These are phyloP conservation scores for Letharia lupina DNA, from an alignment of 495 filamentous ascomycete genomes.

Conservation along the genomic window DNA sequence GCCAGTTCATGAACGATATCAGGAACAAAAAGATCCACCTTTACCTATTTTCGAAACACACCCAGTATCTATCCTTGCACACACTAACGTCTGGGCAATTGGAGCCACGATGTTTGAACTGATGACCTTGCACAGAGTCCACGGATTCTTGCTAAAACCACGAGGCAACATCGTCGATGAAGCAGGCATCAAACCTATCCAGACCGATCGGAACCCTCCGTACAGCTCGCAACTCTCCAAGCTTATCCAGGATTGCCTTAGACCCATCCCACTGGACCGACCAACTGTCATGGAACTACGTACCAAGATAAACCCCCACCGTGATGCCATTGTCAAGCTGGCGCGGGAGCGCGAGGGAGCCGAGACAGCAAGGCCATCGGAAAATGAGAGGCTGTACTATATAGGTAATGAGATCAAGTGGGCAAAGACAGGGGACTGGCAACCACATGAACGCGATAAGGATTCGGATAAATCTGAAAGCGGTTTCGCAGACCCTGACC, in stretches of 20 bases:
- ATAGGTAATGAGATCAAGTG: constrained; percentile 11
- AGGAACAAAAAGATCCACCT: not conserved
- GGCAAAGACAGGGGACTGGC: constrained; percentile 2
- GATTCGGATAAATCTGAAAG: not conserved
- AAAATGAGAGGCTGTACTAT: constrained; percentile 9
- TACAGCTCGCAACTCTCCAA: not conserved
- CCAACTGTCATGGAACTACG: not conserved
- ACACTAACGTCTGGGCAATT: constrained; percentile 21
- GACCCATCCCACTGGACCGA: not conserved
- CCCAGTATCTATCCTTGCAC: not conserved
- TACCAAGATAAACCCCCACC: not conserved
- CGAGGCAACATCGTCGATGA: not conserved
- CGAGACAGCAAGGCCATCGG: not conserved
- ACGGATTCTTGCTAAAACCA: not conserved
- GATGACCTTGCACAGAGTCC: constrained; percentile 14
- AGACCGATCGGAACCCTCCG: constrained; percentile 2
- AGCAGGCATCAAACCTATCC: not conserved
- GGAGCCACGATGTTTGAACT: constrained; percentile 20
- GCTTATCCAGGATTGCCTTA: constrained; percentile 2
- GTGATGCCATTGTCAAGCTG: not conserved
- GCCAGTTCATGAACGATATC: not conserved
- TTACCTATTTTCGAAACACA: not conserved
- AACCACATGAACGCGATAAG: not conserved
- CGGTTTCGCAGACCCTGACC: not conserved
- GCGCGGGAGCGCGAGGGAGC: not conserved